Evolutionary conservation across 177 flowering plant genomes (phyloP).

Genomic region (Vitis hybrid): DNA sequence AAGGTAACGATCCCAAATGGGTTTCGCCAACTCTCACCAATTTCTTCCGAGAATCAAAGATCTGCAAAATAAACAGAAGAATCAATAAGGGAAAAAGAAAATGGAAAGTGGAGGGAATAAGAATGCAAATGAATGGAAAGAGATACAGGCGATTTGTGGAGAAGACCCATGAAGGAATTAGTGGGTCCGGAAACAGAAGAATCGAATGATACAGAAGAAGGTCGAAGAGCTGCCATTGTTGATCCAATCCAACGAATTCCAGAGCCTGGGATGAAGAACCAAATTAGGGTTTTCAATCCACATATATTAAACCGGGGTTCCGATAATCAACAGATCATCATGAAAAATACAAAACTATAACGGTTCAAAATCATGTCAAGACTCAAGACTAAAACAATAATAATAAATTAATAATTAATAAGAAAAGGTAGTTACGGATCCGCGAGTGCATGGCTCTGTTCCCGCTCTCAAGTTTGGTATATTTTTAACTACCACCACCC

Average conservation of each 20-base stretch:
- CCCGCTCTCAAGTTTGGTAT: background rate
- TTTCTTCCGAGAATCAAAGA: slow-evolving; percentile 4
- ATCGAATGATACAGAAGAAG: background rate
- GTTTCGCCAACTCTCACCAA: background rate
- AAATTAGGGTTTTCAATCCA: background rate
- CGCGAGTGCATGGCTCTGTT: slow-evolving; percentile 16
- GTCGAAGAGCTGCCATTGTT: slow-evolving; percentile 4
- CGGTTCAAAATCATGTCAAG: too few relatives aligned
- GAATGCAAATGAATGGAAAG: background rate
- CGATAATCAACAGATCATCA: too few relatives aligned
- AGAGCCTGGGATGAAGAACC: slow-evolving; percentile 5
- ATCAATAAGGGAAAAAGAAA: background rate
- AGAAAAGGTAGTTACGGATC: slow-evolving; percentile 8
- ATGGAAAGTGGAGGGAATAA: background rate
- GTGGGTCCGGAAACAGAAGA: slow-evolving; percentile 1
- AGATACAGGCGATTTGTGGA: background rate
- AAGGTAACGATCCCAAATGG: slow-evolving; percentile 6
- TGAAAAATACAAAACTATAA: too few relatives aligned
- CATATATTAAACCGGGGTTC: background rate
- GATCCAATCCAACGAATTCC: slow-evolving; percentile 8
- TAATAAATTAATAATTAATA: background rate
- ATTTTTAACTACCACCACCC: too few relatives aligned
- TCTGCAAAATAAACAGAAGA: background rate
- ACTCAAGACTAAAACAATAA: too few relatives aligned
- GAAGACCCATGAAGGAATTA: slow-evolving; percentile 2